These are phyloP conservation scores for Radiomyces spectabilis DNA, from an alignment of 192 early-diverging fungal species.

Conservation along the genomic window DNA sequence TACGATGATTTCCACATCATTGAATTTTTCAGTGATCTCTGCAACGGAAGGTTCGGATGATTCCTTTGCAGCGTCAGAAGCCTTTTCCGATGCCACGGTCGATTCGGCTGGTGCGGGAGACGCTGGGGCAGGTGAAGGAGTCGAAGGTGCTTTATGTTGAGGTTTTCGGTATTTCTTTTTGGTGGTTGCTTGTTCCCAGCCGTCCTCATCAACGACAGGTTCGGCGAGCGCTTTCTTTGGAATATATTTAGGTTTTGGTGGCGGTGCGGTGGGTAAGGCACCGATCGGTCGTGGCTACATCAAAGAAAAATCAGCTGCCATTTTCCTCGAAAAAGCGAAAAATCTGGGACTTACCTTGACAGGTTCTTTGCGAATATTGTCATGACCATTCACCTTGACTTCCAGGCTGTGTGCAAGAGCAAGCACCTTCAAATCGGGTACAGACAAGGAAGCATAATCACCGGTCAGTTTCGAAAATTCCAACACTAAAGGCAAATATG, in stretches of 20 bases:
- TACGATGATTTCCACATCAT: background rate
- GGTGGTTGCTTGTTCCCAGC: conserved; percentile 35
- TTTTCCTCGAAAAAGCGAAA: background rate
- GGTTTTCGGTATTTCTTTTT: conserved; percentile 1
- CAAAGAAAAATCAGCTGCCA: background rate
- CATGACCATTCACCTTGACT: conserved; percentile 65
- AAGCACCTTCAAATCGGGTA: conserved; percentile 83
- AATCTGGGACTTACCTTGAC: conserved; percentile 17
- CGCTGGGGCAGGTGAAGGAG: background rate
- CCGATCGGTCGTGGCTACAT: conserved; percentile 16
- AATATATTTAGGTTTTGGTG: conserved; percentile 4
- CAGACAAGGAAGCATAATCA: conserved; percentile 73
- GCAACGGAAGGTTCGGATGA: conserved; percentile 5
- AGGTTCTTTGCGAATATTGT: conserved; percentile 66
- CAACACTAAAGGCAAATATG: conserved; percentile 42
- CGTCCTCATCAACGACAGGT: conserved; percentile 34
- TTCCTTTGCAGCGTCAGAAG: conserved; percentile 10
- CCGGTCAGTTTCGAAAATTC: conserved; percentile 88
- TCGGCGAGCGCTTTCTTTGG: conserved; percentile 2
- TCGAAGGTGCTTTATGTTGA: background rate
- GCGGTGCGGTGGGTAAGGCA: conserved; percentile 10
- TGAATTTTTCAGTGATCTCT: conserved; percentile 13
- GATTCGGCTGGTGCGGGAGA: background rate
- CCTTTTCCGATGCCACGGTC: background rate
- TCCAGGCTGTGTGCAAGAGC: conserved; percentile 88